A percentile compares a stretch with the other conserved stretches of the same genome.
phyloP scores from a whole-genome alignment of 2,329 filamentous ascomycete genomes.

The Sporothrix protearum region DNA sequence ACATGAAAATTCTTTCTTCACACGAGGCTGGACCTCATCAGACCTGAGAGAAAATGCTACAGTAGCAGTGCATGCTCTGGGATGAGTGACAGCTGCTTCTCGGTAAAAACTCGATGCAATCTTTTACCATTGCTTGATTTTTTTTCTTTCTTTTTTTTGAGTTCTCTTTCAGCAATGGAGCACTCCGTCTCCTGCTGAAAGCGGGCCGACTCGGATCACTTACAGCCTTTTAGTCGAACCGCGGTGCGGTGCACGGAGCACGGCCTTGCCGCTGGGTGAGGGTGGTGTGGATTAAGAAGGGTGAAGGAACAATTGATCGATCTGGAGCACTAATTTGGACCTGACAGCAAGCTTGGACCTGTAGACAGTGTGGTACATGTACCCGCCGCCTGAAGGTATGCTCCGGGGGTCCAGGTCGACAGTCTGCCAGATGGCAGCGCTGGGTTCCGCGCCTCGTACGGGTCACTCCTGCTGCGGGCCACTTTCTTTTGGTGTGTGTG shows the following conservation, averaged over 20 bases:
- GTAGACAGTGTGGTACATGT: neutral
- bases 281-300: neutral
- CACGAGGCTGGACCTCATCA: neutral
- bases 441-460: neutral
- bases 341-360: neutral
- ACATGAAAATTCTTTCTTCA: neutral
- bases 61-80: neutral
- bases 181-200: neutral
- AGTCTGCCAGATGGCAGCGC: neutral
- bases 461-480: neutral
- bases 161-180: neutral
- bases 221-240: neutral
- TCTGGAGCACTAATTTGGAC: neutral
- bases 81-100: neutral
- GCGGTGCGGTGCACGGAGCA: neutral
- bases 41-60: neutral
- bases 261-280: neutral
- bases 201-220: neutral
- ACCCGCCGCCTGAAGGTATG: neutral
- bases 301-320: neutral
- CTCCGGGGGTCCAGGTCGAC: neutral
- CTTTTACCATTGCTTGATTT: neutral
- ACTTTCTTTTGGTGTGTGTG: constrained; percentile 15
- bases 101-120: too few relatives aligned
- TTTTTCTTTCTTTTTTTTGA: neutral